phyloP scores from a whole-genome alignment of 371 early-diverging fungal genomes.

The Aphelidium insulamus region DNA sequence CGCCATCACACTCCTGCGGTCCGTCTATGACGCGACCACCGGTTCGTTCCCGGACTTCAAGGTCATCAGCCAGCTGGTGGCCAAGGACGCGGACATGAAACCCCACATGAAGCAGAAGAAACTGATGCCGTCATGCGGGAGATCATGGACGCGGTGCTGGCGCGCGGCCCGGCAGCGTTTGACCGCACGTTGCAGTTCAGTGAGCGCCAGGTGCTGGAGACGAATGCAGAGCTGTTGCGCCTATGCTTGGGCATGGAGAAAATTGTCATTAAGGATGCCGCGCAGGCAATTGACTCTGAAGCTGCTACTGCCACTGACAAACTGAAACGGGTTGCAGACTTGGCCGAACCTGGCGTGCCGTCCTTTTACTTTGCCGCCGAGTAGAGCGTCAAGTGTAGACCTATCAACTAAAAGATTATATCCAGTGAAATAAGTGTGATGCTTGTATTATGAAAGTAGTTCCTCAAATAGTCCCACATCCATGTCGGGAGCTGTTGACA shows the following conservation, averaged over 20 bases:
- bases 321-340: too few relatives aligned
- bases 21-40: slow-evolving; percentile 31
- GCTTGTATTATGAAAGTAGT: too few relatives aligned
- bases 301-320: too few relatives aligned
- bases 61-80: slow-evolving; percentile 39
- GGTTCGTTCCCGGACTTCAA: slow-evolving; percentile 41
- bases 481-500: too few relatives aligned
- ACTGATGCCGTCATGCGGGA: slow-evolving; percentile 74
- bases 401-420: too few relatives aligned
- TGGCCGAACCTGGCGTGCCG: too few relatives aligned
- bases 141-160: slow-evolving; percentile 44
- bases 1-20: slow-evolving; percentile 39
- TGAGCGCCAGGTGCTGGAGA: slow-evolving; percentile 40
- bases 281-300: slow-evolving; percentile 1
- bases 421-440: too few relatives aligned
- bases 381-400: too few relatives aligned
- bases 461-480: too few relatives aligned
- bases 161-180: slow-evolving; percentile 44
- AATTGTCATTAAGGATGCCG: slow-evolving; percentile 5
- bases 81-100: slow-evolving; percentile 46
- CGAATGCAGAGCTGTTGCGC: slow-evolving; percentile 14
- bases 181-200: slow-evolving; percentile 54
- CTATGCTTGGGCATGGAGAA: slow-evolving; percentile 11
- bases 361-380: too few relatives aligned
- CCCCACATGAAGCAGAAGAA: slow-evolving; percentile 82